These are phyloP conservation scores for Russula sp. DNA, from an alignment of 768 basidiomycete genomes.

Conservation along the genomic window DNA sequence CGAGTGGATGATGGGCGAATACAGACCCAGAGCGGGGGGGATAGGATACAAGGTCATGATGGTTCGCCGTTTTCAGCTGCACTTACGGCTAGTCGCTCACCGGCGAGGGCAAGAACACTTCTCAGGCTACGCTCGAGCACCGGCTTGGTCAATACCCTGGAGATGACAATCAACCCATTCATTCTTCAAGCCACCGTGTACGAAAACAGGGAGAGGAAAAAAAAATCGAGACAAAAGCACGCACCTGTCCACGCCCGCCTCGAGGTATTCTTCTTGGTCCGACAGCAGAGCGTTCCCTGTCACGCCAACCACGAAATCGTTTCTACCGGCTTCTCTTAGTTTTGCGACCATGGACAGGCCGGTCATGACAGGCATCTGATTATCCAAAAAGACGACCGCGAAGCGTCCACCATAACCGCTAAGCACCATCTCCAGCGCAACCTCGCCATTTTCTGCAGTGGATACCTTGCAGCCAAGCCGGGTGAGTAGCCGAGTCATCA, in stretches of 20 bases:
- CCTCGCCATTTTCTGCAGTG: conserved; percentile 77
- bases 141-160: conserved; percentile 72
- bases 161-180: background rate
- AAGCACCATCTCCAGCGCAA: conserved; percentile 66
- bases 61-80: conserved; percentile 22
- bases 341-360: conserved; percentile 61
- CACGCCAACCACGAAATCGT: conserved; percentile 77
- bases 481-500: conserved; percentile 76
- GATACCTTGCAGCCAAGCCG: conserved; percentile 72
- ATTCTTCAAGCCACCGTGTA: background rate
- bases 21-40: background rate
- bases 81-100: conserved; percentile 28
- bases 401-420: conserved; percentile 30
- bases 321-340: conserved; percentile 55
- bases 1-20: background rate
- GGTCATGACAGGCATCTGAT: conserved; percentile 80
- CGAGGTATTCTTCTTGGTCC: conserved; percentile 61
- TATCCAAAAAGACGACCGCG: conserved; percentile 51
- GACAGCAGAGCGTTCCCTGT: conserved; percentile 43
- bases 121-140: conserved; percentile 52
- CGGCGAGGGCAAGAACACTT: conserved; percentile 36
- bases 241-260: conserved; percentile 70
- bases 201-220: background rate
- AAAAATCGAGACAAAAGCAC: conserved; percentile 23
- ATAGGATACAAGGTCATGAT: conserved; percentile 3